Conservation (phyloP, 2,329 filamentous ascomycete genomes). For the Coniochaeta pulveracea region DNA sequence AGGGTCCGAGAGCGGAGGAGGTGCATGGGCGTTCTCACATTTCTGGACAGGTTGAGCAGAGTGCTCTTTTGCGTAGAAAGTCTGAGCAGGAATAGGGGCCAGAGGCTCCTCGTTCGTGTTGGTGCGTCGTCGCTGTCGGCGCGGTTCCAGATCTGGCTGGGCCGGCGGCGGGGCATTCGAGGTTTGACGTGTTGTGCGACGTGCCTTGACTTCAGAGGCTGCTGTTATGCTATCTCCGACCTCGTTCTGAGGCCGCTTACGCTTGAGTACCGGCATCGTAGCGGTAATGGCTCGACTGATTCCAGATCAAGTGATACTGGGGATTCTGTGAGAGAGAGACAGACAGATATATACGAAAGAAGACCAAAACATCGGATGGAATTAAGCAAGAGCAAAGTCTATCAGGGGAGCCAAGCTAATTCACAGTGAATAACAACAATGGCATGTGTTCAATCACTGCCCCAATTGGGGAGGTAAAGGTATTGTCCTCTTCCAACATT, state of each 20-base stretch:
- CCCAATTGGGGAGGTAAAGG: too few relatives aligned
- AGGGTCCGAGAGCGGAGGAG: constrained; percentile 5
- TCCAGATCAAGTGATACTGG: too few relatives aligned
- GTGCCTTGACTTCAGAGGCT: constrained; percentile 9
- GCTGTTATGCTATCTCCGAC: not conserved
- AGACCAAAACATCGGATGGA: too few relatives aligned
- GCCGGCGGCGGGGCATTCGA: constrained; percentile 21
- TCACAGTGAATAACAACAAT: too few relatives aligned
- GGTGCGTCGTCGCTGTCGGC: constrained; percentile 13
- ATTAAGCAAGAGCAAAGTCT: too few relatives aligned
- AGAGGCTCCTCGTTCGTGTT: constrained; percentile 6
- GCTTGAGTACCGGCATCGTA: constrained; percentile 18
- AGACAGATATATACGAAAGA: too few relatives aligned
- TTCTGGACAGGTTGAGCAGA: not conserved
- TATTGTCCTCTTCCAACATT: too few relatives aligned
- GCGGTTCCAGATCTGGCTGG: constrained; percentile 17
- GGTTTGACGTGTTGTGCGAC: constrained; percentile 22
- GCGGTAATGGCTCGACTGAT: constrained; percentile 1
- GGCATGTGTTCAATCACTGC: too few relatives aligned
- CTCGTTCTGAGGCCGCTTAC: constrained; percentile 16
- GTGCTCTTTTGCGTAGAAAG: too few relatives aligned
- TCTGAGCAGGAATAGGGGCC: not conserved
- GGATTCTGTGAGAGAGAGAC: too few relatives aligned
- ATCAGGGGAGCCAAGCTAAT: too few relatives aligned
- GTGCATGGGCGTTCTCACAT: constrained; percentile 14